phyloP scores from a whole-genome alignment of 2,329 filamentous ascomycete genomes.

The Atkinsonella texensis region DNA sequence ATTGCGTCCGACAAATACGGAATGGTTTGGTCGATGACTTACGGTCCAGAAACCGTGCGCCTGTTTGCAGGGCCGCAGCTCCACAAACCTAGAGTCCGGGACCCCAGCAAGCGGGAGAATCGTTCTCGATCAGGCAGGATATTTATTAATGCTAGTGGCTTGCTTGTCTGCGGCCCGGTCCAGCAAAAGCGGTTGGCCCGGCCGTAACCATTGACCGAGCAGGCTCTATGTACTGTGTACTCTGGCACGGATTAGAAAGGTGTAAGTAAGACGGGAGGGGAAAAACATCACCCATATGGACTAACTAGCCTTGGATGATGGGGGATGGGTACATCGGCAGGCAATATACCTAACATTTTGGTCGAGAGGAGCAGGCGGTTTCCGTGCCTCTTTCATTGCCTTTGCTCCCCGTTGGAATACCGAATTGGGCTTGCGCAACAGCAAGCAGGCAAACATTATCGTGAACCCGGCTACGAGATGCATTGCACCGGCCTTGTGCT shows the following conservation, averaged over 20 bases:
- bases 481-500: neutral
- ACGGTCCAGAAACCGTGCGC: neutral
- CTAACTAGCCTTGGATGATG: neutral
- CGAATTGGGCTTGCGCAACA: neutral
- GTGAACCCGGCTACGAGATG: neutral
- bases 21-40: neutral
- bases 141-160: neutral
- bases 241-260: neutral
- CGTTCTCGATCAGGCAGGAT: conserved; percentile 5
- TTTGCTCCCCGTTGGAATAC: neutral
- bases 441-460: neutral
- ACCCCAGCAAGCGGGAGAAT: neutral
- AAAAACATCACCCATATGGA: neutral
- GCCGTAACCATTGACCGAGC: neutral
- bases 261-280: neutral
- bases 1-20: no score
- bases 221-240: no score
- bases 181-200: neutral
- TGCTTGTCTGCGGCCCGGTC: neutral
- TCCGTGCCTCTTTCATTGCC: neutral
- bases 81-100: neutral
- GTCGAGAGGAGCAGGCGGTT: neutral
- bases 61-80: neutral
- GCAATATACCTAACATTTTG: neutral
- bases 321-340: neutral